Evolutionary conservation across 768 basidiomycete species (phyloP), one percentile per base, ranked within the genome.

Genomic region (Suillus luteus): DNA sequence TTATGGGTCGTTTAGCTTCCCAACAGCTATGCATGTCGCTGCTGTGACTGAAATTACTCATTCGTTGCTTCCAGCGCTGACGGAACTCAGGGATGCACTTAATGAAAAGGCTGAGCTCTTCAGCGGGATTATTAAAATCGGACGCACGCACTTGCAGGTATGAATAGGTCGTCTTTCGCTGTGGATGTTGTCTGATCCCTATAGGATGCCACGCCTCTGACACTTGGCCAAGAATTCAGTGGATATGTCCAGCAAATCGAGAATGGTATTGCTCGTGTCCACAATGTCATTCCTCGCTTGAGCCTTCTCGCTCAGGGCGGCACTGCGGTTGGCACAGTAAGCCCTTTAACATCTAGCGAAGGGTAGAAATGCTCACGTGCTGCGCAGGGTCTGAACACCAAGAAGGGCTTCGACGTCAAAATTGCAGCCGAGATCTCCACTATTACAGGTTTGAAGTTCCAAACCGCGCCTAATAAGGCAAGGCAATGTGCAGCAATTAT

Each of bases 11-110:
- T 27, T 15, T 70, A 97, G 95, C 35, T 99, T 99, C 86, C 97
- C 97, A 9, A 99, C 97, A 31, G 97, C 91, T 14, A 99, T 99
- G 97, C 97, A 99, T 77, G 87, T 99, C 64, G 95, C 97, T 46
- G 94, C 95, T 41, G 95, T 96, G 43, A 89, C 86, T 31, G 97
- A 99, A 77, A 86, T 99, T 68, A 83, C 85, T 73, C 78, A 83
- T 33, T 83, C 85, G 48, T 83, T 99, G 55, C 77, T 99, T 64
- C 97, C 97, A 43, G 95, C 96, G 31, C 80, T 99, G 35, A 83
- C 82, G 43, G 89, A 90, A 73, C 86, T 99, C 44, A 89, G 89
- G 57, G 89, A 92, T 75, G 95, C 92, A 6, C 81, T 99, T 57
- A 85, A 91, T 62, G 85, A 81, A 63, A 99, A 99, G 80, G 80